A percentile compares a stretch with the other conserved stretches of the same genome.
Conservation (phyloP, 2,329 filamentous ascomycete species). For the Fusarium guadeloupense region DNA sequence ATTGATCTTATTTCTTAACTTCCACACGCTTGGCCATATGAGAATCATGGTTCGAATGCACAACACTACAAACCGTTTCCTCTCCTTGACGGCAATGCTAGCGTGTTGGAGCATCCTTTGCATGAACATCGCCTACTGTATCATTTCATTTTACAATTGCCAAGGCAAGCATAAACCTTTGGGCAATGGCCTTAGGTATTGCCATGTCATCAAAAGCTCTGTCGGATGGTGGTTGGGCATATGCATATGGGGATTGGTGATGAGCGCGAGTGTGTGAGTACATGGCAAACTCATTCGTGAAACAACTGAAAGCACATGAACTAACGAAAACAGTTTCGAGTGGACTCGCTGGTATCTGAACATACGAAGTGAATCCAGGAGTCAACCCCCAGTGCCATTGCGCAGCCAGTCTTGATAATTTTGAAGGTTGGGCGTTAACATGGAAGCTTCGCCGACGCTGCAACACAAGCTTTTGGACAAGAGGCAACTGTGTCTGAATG, state of each 20-base stretch:
- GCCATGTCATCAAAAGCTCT: neutral
- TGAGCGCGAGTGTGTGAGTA: neutral
- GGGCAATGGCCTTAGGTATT: neutral
- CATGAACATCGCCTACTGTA: neutral
- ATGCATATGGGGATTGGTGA: neutral
- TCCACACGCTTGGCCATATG: neutral
- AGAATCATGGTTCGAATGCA: neutral
- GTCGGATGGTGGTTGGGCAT: neutral
- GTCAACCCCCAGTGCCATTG: too few species aligned
- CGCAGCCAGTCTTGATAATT: neutral
- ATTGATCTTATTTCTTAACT: neutral
- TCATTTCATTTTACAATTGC: neutral
- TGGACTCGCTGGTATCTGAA: neutral
- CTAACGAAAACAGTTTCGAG: neutral
- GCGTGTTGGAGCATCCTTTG: neutral
- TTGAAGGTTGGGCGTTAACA: too few species aligned
- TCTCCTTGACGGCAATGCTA: neutral
- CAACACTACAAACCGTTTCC: conserved; percentile 1
- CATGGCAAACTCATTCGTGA: neutral
- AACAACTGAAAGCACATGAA: neutral
- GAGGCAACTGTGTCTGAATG: too few species aligned
- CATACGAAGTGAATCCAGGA: neutral
- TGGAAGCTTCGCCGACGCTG: too few species aligned
- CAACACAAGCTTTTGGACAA: too few species aligned
- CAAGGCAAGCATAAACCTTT: neutral